phyloP scores from a whole-genome alignment of 2,329 filamentous ascomycete genomes.

The Lasiodiplodia hormozganensis region DNA sequence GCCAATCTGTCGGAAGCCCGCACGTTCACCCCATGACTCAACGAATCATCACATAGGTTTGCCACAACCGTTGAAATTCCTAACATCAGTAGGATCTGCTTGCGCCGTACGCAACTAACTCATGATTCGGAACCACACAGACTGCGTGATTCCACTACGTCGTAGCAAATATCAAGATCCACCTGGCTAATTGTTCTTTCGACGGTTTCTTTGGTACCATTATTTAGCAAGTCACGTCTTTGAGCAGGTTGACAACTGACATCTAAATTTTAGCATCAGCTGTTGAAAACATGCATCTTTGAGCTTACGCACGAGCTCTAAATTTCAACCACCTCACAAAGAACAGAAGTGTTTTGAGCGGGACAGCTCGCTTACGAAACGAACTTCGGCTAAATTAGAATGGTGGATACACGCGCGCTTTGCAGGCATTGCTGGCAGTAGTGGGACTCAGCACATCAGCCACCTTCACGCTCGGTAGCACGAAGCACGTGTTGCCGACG shows the following conservation, averaged over 20 bases:
- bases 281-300: background rate
- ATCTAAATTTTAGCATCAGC: background rate
- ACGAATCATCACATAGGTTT: background rate
- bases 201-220: constrained; percentile 4
- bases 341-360: background rate
- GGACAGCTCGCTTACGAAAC: background rate
- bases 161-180: background rate
- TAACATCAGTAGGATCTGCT: background rate
- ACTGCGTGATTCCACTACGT: too few species aligned
- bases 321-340: background rate
- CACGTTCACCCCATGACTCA: background rate
- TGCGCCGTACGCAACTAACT: background rate
- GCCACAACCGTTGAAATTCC: background rate
- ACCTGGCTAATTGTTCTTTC: background rate
- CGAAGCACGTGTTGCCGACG: background rate
- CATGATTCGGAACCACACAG: background rate
- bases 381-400: background rate
- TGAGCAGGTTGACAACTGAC: background rate
- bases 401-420: background rate
- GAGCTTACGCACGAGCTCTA: background rate
- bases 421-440: background rate
- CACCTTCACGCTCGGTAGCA: background rate
- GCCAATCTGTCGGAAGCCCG: background rate
- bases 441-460: background rate
- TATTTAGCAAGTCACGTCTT: background rate